Evolutionary conservation across 495 filamentous ascomycete species (phyloP).

Genomic region (Tuber indicum): DNA sequence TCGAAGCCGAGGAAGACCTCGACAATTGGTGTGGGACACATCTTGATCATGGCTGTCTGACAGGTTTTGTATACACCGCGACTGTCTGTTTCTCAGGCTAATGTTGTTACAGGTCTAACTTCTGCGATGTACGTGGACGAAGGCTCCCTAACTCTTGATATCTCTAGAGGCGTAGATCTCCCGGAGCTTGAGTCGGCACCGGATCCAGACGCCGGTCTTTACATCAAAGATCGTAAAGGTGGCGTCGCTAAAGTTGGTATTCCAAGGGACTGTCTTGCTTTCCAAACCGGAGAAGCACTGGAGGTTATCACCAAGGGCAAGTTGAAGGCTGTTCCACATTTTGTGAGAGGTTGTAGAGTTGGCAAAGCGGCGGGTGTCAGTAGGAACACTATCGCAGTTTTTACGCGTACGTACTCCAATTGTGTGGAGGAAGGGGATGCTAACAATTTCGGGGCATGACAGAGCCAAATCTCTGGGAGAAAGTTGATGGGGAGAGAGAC

Average conservation of each 20-base stretch:
- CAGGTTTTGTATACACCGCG: background rate
- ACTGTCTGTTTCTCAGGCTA: background rate
- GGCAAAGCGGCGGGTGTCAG: conserved; percentile 49
- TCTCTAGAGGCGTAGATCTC: conserved; percentile 44
- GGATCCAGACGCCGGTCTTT: conserved; percentile 76
- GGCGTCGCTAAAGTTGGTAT: conserved; percentile 79
- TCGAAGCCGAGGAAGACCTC: conserved; percentile 49
- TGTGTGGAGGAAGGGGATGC: background rate
- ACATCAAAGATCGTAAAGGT: conserved; percentile 79
- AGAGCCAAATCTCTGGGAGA: conserved; percentile 81
- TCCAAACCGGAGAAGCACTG: conserved; percentile 90
- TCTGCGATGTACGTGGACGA: conserved; percentile 96
- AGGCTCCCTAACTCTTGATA: conserved; percentile 46
- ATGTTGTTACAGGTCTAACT: conserved; percentile 72
- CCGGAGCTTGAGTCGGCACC: conserved; percentile 66
- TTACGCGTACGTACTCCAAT: conserved; percentile 55
- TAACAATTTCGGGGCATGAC: background rate
- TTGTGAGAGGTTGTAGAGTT: conserved; percentile 66
- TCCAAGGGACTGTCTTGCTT: conserved; percentile 81
- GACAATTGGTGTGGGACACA: conserved; percentile 98
- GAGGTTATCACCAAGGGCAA: conserved; percentile 80
- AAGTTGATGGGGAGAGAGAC: conserved; percentile 65
- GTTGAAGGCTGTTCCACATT: conserved; percentile 94
- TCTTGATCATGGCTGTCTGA: conserved; percentile 81
- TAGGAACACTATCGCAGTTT: conserved; percentile 90